Evolutionary conservation across 1,139 yeast species (phyloP), one percentile per base, ranked within the genome.

Genomic region (Debaryomyces sp.): DNA sequence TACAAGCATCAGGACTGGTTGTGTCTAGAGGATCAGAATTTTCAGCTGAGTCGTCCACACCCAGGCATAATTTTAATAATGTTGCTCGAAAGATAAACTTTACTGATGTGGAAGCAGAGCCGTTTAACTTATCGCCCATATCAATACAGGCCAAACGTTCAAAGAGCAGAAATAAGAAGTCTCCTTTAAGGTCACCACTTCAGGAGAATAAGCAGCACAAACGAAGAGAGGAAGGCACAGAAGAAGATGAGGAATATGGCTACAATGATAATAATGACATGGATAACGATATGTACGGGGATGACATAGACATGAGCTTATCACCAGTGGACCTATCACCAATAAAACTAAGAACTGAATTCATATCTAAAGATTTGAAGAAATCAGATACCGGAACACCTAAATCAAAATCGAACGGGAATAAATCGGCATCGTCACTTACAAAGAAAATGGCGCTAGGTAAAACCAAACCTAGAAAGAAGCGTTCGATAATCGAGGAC

Each of bases 361-460:
- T n/a, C 43, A 29, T 6, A 17, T 24, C 27, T 27, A 29, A 41
- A 29, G 47, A 42, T 12, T 26, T 17, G n/a, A 41, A 37, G 21
- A 26, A 43, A 29, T 36, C 44, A 7, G n/a, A 27, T 23, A 29
- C 23, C 4, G 32, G 50, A 22, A 38, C 21, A n/a, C 41, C 45
- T 7, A 44, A 37, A 26, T 12, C 45, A 4, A 34, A 34, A 21
- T 38, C 43, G n/a, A 35, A n/a, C n/a, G 4, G 26, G 26, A 34
- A 13, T 32, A 43, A 43, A 26, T 26, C 50, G 23, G 51, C 57
- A 8, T 52, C 68, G 0, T 57, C 68, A 5, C 51, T 74, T 18
- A 76, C 81, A 1, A 77, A 73, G 54, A 66, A 61, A 30, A 75
- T 77, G 65, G 82, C 80, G 3, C 59, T 76, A 41, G 75, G 75